Conservation (phyloP, 371 early-diverging fungal genomes). For the Catenaria anguillulae region DNA sequence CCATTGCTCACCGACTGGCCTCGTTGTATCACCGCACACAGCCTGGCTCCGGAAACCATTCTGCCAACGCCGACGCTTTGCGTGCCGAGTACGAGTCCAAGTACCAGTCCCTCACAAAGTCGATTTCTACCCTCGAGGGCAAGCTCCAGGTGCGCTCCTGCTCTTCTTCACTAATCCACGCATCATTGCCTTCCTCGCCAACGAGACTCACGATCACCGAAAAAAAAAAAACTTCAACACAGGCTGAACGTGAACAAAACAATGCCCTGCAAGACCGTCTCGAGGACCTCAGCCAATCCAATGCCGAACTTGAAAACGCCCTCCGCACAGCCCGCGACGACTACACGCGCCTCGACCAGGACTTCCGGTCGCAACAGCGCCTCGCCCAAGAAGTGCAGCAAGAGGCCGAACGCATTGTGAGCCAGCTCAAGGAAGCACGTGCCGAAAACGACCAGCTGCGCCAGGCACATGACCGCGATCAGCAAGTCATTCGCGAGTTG, state of each 20-base stretch:
- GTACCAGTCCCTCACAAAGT: constrained; percentile 18
- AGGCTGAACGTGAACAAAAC: not conserved
- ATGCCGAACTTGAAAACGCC: not conserved
- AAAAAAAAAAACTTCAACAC: too few species aligned
- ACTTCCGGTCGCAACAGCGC: not conserved
- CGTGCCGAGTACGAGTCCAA: constrained; percentile 5
- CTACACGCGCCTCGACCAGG: too few species aligned
- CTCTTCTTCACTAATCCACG: not conserved
- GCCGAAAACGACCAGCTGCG: not conserved
- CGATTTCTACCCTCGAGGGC: constrained; percentile 26
- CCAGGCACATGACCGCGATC: not conserved
- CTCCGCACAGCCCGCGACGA: not conserved
- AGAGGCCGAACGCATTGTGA: not conserved
- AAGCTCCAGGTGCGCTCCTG: constrained; percentile 20
- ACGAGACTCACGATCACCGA: too few species aligned
- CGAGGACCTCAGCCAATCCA: not conserved
- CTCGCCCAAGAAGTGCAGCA: not conserved
- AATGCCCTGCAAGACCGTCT: not conserved
- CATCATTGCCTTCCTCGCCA: too few species aligned
- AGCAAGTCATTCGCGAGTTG: not conserved
- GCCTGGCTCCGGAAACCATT: too few species aligned
- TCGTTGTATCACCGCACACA: too few species aligned
- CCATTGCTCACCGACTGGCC: too few species aligned
- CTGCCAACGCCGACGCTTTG: not conserved
- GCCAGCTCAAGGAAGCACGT: not conserved